Conservation (phyloP, 805 yeast species). For the Blastobotrys americana region DNA sequence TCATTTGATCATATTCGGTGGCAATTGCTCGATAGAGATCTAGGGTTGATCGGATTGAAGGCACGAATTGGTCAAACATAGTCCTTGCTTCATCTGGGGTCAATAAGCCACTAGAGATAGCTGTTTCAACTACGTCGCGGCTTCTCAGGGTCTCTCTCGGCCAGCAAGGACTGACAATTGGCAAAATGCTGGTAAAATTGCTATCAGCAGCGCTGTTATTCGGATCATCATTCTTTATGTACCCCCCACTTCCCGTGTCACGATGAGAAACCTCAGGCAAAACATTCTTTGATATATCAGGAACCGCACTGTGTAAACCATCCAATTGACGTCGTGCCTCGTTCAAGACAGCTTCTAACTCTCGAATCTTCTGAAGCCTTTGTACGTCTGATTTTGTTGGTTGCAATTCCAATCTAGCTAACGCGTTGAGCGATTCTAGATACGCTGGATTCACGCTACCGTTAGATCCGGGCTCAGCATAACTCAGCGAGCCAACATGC, state of each 20-base stretch:
- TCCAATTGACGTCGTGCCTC: not conserved
- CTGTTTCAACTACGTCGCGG: not conserved
- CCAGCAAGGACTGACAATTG: not conserved
- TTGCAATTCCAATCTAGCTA: not conserved
- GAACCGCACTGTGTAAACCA: not conserved
- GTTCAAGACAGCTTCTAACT: not conserved
- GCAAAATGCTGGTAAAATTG: too few relatives aligned
- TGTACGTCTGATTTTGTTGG: not conserved
- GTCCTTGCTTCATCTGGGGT: not conserved
- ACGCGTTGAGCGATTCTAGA: too few relatives aligned
- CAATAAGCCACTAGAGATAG: not conserved
- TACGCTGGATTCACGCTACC: too few relatives aligned
- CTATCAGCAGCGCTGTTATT: too few relatives aligned
- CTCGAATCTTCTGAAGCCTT: not conserved
- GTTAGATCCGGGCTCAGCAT: too few relatives aligned
- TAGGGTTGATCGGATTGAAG: not conserved
- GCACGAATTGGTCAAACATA: not conserved
- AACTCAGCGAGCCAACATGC: too few relatives aligned
- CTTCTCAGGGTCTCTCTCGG: not conserved
- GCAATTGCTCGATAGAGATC: not conserved
- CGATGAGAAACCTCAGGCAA: not conserved
- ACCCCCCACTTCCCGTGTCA: not conserved
- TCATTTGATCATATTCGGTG: not conserved
- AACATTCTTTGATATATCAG: not conserved
- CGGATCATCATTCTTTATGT: too few relatives aligned